Evolutionary conservation across 331 rosid species (phyloP), one percentile per base, ranked within the genome.

Genomic region (Acacia pycnantha): DNA sequence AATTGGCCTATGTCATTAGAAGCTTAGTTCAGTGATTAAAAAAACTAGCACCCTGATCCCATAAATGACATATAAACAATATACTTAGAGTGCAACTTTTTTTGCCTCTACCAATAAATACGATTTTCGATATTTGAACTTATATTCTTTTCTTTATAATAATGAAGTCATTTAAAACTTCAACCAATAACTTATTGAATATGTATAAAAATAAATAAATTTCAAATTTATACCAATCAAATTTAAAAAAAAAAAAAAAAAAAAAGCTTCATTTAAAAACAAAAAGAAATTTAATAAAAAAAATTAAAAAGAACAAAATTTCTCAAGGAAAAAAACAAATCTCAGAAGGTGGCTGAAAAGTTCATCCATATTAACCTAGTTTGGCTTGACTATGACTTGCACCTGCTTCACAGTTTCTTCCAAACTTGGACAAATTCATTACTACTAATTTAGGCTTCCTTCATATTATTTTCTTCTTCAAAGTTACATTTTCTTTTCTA

Each of bases 1-100:
- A 26, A 13, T 62, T 61, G 35, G 35, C 4, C 67, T 22, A 12
- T 4, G 18, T 12, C 26, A 61, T 13, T 5, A 13, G 9, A 62
- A 62, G 40, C 35, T 62, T 12, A 31, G 4, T 62, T 62, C 21
- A 3, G 11, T 62, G 8, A 61, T 29, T 1, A 21, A 11, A 26
- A 27, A 31, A 65, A 65, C 12, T 31, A 61, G 6, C 13, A 59
- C 26, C 13, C 29, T 0, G 0, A 8, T n/a, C n/a, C n/a, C 29
- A 24, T 22, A 11, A 59, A 24, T 59, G 8, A 59, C 35, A 11
- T 59, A 5, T 61, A 2, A 61, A 26, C 26, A 5, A 35, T 4
- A 35, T 0, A 3, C 6, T 35, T 35, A 35, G 0, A 35, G 1
- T 5, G 1, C 0, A 5, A 35, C 0, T 1, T 1, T 5, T 35